Base-by-base conservation (phyloP, 2,329 filamentous ascomycete species). In the Berkeleyomyces rouxiae region DNA sequence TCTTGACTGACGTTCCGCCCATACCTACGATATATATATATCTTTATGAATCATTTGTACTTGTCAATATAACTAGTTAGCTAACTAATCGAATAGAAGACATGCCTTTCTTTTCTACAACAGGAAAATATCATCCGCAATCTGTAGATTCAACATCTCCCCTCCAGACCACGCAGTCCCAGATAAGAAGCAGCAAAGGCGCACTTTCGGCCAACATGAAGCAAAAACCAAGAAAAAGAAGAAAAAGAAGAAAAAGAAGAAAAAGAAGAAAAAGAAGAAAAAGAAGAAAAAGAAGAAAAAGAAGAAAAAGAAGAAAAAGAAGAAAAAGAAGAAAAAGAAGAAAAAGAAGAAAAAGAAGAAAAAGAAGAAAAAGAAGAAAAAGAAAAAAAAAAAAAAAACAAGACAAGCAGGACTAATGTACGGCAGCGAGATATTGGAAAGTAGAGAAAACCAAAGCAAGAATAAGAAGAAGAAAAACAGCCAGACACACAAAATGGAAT, bases 231-330 rank as follows among this genome's bases (percentile, higher is more conserved):
- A 47, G 7, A 44, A 36, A n/a, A 13, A 36, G 23, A 47, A 51
- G 31, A 42, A 43, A 36, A 43, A 31, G 63, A 40, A 58, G 61
- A 51, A 31, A 66, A 46, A 59, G 63, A 44, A 58, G n/a, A n/a
- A n/a, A n/a, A n/a, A n/a, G n/a, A n/a, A n/a, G n/a, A n/a, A 63
- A 57, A 67, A 66, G 55, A 59, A 57, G 46, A 57, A 61, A 44
- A 51, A 42, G 62, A 65, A 37, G 53, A 63, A 67, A 59, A 49
- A 66, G 64, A 61, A 65, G 57, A 39, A 62, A 65, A 47, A 37
- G 60, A 55, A 58, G 43, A 51, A 46, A 59, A 10, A 61, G 39
- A 51, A 49, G 39, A 36, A 47, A 59, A 31, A 60, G 37, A 39
- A 60, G 33, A 39, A 65, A 13, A 16, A 49, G 2, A 51, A 59